phyloP scores from a whole-genome alignment of 192 early-diverging fungal species.

The Chytriomyces hyalinus region DNA sequence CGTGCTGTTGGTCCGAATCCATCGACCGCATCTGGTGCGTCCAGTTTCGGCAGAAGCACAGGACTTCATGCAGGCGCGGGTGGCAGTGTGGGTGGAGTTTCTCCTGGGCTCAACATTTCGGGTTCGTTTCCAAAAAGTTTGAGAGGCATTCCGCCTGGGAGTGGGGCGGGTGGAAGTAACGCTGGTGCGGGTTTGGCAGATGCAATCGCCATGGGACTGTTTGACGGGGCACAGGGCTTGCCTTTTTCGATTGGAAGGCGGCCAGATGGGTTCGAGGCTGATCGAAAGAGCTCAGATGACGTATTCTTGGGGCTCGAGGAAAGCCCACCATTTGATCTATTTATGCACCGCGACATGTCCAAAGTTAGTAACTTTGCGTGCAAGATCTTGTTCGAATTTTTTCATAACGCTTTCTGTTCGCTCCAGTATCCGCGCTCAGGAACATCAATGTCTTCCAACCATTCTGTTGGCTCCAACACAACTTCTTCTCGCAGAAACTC shows the following conservation, averaged over 20 bases:
- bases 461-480: conserved; percentile 11
- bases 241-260: conserved; percentile 8
- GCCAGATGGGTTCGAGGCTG: background rate
- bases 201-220: conserved; percentile 30
- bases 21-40: background rate
- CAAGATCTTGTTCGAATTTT: background rate
- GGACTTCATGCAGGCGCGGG: conserved; percentile 3
- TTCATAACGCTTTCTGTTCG: background rate
- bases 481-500: conserved; percentile 5
- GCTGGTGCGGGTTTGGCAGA: conserved; percentile 18
- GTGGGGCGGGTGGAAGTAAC: background rate
- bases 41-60: background rate
- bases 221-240: conserved; percentile 23
- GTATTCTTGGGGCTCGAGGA: conserved; percentile 18
- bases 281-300: conserved; percentile 14
- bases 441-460: conserved; percentile 25
- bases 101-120: conserved; percentile 13
- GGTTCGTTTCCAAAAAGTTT: conserved; percentile 25
- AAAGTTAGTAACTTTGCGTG: conserved; percentile 12
- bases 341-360: background rate
- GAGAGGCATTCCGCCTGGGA: background rate
- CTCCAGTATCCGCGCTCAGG: conserved; percentile 7
- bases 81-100: background rate
- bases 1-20: background rate
- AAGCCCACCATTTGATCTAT: conserved; percentile 30